A percentile compares a stretch with the other conserved stretches of the same genome.
Evolutionary conservation across 768 basidiomycete genomes (phyloP).

Genomic region (Termitomyces sp.): DNA sequence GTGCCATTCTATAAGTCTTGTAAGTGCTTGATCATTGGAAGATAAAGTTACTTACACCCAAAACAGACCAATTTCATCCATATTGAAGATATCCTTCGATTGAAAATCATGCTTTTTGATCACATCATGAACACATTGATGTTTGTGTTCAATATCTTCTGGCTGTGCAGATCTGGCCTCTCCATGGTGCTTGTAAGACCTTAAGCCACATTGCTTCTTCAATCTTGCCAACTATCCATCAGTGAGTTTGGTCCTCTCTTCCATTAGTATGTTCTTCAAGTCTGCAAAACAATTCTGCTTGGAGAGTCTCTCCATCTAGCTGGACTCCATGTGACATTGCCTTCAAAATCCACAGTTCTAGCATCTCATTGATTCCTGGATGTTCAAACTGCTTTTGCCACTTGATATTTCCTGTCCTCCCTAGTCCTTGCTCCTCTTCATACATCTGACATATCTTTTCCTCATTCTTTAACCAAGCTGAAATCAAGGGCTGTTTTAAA

Average conservation of each 20-base stretch:
- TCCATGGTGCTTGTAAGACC: too few relatives aligned
- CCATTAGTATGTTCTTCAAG: slow-evolving; percentile 21
- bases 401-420: background rate
- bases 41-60: too few relatives aligned
- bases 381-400: slow-evolving; percentile 7
- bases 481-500: slow-evolving; percentile 9
- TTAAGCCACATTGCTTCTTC: too few relatives aligned
- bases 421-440: background rate
- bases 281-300: slow-evolving; percentile 29
- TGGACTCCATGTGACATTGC: slow-evolving; percentile 27
- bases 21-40: too few relatives aligned
- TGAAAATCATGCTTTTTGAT: too few relatives aligned
- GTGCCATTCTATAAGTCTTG: too few relatives aligned
- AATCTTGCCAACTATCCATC: too few relatives aligned
- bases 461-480: slow-evolving; percentile 7
- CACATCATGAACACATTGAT: too few relatives aligned
- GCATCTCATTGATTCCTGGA: slow-evolving; percentile 11
- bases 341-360: slow-evolving; percentile 10
- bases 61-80: too few relatives aligned
- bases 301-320: slow-evolving; percentile 32
- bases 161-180: too few relatives aligned
- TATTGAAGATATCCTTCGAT: too few relatives aligned
- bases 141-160: too few relatives aligned
- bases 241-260: slow-evolving; percentile 24
- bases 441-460: background rate